phyloP scores from a whole-genome alignment of 1,284 basidiomycete species.

The Dichomitus squalens region DNA sequence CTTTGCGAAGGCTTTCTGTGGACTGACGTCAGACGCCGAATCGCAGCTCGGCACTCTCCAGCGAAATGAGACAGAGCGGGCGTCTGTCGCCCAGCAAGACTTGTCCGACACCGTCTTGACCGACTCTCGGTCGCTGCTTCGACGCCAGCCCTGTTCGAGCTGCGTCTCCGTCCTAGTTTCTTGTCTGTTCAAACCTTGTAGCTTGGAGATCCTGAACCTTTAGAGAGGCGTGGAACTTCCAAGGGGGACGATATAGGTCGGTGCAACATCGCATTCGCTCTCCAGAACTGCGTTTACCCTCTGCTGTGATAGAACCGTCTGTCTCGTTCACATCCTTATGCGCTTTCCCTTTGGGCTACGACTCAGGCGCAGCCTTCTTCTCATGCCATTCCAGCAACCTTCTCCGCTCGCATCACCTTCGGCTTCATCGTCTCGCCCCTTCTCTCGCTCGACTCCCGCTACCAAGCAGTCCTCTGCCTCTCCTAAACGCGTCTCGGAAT shows the following conservation, averaged over 20 bases:
- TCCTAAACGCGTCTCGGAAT: slow-evolving; percentile 18
- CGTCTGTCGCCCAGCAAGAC: not conserved
- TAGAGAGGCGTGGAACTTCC: not conserved
- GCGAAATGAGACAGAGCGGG: not conserved
- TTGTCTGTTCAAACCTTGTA: not conserved
- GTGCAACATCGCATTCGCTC: not conserved
- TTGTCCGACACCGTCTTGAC: not conserved
- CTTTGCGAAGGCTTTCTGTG: too few species aligned
- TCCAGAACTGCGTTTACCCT: not conserved
- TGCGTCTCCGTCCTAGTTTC: not conserved
- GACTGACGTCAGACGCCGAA: slow-evolving; percentile 7
- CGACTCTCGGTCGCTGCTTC: not conserved
- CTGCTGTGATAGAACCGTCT: slow-evolving; percentile 16
- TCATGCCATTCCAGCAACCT: slow-evolving; percentile 53
- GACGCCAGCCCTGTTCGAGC: not conserved
- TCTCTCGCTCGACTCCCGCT: slow-evolving; percentile 23
- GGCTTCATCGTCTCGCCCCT: slow-evolving; percentile 29
- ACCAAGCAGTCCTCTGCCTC: slow-evolving; percentile 19
- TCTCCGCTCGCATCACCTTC: slow-evolving; percentile 26
- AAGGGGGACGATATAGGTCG: slow-evolving; percentile 3
- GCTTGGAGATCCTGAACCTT: not conserved
- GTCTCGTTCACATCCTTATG: slow-evolving; percentile 39
- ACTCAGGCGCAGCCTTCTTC: slow-evolving; percentile 49
- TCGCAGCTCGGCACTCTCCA: not conserved
- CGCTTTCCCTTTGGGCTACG: slow-evolving; percentile 49